A percentile compares a stretch with the other conserved stretches of the same genome.
phyloP scores from a whole-genome alignment of 1,284 basidiomycete species.

The Ceratobasidium papillatum region DNA sequence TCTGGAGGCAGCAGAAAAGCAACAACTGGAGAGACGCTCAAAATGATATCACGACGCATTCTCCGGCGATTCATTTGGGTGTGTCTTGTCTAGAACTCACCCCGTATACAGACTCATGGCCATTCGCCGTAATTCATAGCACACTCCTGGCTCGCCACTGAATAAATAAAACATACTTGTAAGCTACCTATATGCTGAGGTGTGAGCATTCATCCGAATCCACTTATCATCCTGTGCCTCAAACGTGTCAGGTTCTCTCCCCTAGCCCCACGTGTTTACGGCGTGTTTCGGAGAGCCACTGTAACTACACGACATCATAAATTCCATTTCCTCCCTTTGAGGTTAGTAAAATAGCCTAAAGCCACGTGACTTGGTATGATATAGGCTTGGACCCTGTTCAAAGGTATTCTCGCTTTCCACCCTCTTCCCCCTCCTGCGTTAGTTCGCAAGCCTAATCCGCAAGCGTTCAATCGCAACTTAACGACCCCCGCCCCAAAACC shows the following conservation, averaged over 20 bases:
- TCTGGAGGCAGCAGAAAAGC: conserved; percentile 41
- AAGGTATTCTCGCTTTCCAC: background rate
- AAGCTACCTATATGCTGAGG: conserved; percentile 1
- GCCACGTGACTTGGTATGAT: conserved; percentile 25
- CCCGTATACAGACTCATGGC: background rate
- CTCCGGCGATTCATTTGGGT: background rate
- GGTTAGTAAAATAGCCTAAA: conserved; percentile 8
- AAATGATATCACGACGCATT: background rate
- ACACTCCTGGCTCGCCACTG: too few relatives aligned
- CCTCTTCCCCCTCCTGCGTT: background rate
- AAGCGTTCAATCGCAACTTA: conserved; percentile 23
- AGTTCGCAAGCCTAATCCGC: conserved; percentile 15
- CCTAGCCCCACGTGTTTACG: background rate
- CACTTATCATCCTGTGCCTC: background rate
- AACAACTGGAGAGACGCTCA: background rate
- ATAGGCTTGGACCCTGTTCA: conserved; percentile 32
- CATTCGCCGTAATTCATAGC: background rate
- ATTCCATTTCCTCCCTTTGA: conserved; percentile 12
- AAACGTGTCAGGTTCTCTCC: background rate
- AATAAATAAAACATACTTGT: too few relatives aligned
- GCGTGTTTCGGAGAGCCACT: background rate
- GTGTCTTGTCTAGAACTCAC: background rate
- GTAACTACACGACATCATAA: conserved; percentile 15
- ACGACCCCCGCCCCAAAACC: conserved; percentile 29
- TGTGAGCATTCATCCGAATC: background rate